Conservation (phyloP, 345 rosid genomes). For the Hibiscus trionum region DNA sequence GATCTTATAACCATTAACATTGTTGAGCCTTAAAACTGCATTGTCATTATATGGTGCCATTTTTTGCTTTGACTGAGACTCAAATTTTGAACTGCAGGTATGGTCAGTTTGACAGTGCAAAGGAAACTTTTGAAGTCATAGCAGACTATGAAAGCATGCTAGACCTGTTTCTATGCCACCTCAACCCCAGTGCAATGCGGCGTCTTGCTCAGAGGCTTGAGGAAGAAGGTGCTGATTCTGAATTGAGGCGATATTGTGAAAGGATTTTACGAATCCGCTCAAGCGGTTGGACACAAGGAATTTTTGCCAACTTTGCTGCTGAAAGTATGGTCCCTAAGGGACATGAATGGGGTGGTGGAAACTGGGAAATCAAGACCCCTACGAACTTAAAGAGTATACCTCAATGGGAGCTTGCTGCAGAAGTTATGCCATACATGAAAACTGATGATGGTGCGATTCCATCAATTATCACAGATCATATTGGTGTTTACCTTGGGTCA, state of each 20-base stretch:
- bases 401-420: constrained; percentile 92
- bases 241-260: constrained; percentile 83
- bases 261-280: constrained; percentile 65
- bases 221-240: constrained; percentile 83
- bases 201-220: constrained; percentile 94
- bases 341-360: constrained; percentile 98
- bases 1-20: not conserved
- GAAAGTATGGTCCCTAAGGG: constrained; percentile 99
- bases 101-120: constrained; percentile 91
- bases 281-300: constrained; percentile 98
- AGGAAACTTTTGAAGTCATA: constrained; percentile 97
- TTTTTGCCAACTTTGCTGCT: constrained; percentile 98
- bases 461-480: constrained; percentile 76
- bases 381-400: constrained; percentile 76
- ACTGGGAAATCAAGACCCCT: constrained; percentile 98
- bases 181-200: constrained; percentile 97
- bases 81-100: constrained; percentile 49
- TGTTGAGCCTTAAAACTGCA: not conserved
- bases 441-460: constrained; percentile 93
- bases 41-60: no score
- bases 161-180: constrained; percentile 94
- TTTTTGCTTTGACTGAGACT: constrained; percentile 3
- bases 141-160: constrained; percentile 92
- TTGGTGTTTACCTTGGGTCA: constrained; percentile 87
- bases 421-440: constrained; percentile 97